Evolutionary conservation across 768 basidiomycete species (phyloP), one percentile per base, ranked within the genome.

Genomic region (Lenzites betulinus): DNA sequence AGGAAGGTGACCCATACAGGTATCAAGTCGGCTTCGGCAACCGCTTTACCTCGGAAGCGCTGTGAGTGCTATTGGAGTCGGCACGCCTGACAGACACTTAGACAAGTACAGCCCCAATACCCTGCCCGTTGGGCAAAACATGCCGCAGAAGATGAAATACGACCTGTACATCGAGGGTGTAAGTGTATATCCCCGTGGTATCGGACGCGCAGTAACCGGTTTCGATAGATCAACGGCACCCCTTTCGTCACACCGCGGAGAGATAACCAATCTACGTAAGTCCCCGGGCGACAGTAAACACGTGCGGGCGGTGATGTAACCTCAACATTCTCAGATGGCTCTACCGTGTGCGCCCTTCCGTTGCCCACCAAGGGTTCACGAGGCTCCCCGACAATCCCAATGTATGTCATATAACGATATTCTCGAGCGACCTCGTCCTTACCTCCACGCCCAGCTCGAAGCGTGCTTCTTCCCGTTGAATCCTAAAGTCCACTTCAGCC

Each of bases 321-420:
- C 7, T 13, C 12, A 20, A 6, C 47, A 42, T 44, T 13, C 38
- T 52, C 33, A 86, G 84, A 11, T 88, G 83, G 82, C 62, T 87
- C 11, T 88, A 88, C 71, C 83, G 86, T 30, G 86, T 88, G 59
- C 80, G 85, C 25, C 86, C 86, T 4, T 86, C 85, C 7, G 86
- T 88, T 22, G 84, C 85, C 0, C 87, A 88, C 69, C 75, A 85
- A 64, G 85, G 85, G 2, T 87, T 88, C 67, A 80, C 72, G 13
- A 72, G 73, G 33, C 72, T 87, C 7, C 80, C 81, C 1, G 79
- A 81, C 46, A 88, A 86, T 68, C 81, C 80, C 7, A 83, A 87
- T 68, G 85, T 86, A 67, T 33, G 81, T 75, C 26, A 7, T 7
- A 18, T 0, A 1, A 0, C 18, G 51, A 42, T 33, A 53, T 20